These are phyloP conservation scores for Cairneyella variabilis DNA, from an alignment of 495 filamentous ascomycete species.

Conservation along the genomic window DNA sequence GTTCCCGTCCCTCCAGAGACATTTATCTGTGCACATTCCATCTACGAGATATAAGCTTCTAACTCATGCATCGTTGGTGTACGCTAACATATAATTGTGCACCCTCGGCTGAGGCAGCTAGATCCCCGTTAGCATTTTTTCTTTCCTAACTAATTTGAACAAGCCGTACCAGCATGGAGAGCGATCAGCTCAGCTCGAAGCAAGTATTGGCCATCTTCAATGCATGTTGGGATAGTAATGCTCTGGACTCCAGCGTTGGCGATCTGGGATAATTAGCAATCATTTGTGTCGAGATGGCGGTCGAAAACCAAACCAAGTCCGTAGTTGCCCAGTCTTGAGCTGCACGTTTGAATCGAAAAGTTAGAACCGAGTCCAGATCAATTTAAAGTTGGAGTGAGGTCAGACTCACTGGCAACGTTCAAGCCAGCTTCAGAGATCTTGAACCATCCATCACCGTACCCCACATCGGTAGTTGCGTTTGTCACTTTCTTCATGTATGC, in stretches of 20 bases:
- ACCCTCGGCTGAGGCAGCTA: conserved; percentile 32
- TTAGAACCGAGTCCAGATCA: neutral
- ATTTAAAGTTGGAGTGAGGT: neutral
- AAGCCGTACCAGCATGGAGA: conserved; percentile 32
- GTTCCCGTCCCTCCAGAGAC: conserved; percentile 43
- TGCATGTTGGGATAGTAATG: conserved; percentile 40
- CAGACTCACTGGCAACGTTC: conserved; percentile 19
- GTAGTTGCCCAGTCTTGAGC: conserved; percentile 17
- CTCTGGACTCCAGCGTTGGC: conserved; percentile 32
- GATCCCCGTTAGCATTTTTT: neutral
- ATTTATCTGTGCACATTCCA: conserved; percentile 51
- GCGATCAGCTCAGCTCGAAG: conserved; percentile 51
- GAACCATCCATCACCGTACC: conserved; percentile 38
- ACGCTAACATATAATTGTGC: conserved; percentile 47
- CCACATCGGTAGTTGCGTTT: conserved; percentile 36
- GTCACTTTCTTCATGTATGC: conserved; percentile 49
- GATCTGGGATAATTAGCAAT: conserved; percentile 10
- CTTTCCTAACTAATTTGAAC: neutral
- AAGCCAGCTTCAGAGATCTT: conserved; percentile 23
- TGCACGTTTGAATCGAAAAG: neutral
- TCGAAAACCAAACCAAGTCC: conserved; percentile 13
- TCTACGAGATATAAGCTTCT: conserved; percentile 1
- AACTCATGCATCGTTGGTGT: neutral
- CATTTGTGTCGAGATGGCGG: neutral
- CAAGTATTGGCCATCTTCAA: conserved; percentile 45